phyloP scores from a whole-genome alignment of 345 rosid species.

The Gossypium bickii region DNA sequence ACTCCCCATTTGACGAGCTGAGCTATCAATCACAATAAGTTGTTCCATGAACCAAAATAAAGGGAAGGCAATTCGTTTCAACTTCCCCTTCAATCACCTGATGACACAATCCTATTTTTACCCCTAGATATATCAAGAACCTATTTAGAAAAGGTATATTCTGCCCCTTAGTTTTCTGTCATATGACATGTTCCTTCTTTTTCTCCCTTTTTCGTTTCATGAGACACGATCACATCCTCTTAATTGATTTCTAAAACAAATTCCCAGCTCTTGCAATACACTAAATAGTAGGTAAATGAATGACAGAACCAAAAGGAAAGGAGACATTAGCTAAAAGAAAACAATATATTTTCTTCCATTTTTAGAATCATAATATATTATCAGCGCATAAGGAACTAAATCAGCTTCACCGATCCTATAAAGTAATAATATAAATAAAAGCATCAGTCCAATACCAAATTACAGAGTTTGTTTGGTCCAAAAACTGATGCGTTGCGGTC shows the following conservation, averaged over 20 bases:
- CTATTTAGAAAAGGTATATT: neutral
- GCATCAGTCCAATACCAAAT: neutral
- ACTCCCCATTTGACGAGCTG: too few species aligned
- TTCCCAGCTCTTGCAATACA: neutral
- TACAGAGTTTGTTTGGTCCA: neutral
- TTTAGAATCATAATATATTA: neutral
- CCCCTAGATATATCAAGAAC: neutral
- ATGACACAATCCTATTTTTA: too few species aligned
- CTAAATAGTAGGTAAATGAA: constrained; percentile 1
- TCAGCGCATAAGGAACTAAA: neutral
- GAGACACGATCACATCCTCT: neutral
- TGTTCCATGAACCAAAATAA: too few species aligned
- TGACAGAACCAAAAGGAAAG: neutral
- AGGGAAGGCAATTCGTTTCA: too few species aligned
- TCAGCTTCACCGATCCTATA: neutral
- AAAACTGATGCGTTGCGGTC: neutral
- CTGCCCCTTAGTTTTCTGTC: neutral
- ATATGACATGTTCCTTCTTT: neutral
- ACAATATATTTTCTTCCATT: neutral
- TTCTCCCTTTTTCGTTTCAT: neutral
- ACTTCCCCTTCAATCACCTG: too few species aligned
- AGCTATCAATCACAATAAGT: too few species aligned
- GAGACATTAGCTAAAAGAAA: neutral
- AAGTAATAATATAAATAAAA: neutral
- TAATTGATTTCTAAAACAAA: neutral